phyloP scores from a whole-genome alignment of 257 asterid species.

The Scutellaria minor region DNA sequence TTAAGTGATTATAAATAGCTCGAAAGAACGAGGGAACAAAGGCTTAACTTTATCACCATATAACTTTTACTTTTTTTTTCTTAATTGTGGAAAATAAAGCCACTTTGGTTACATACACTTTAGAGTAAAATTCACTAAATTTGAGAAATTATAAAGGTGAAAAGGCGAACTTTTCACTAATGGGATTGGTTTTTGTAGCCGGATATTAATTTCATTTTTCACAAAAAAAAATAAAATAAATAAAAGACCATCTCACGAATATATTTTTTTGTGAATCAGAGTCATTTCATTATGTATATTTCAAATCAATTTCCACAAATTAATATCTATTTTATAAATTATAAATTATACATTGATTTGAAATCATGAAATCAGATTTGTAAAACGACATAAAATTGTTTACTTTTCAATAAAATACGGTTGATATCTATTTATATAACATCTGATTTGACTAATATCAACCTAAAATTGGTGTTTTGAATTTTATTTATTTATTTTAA shows the following conservation, averaged over 20 bases:
- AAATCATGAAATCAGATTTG: no score
- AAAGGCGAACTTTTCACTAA: slow-evolving; percentile 23
- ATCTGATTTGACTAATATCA: no score
- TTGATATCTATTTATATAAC: no score
- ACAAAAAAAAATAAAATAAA: not conserved
- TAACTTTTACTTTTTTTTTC: slow-evolving; percentile 22
- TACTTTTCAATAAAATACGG: no score
- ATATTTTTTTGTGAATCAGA: no score
- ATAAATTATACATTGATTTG: no score
- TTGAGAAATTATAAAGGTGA: slow-evolving; percentile 20
- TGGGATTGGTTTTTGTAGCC: not conserved
- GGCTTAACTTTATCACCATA: slow-evolving; percentile 27
- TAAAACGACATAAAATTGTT: no score
- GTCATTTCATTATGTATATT: no score
- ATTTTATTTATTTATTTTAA: no score
- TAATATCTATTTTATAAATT: no score
- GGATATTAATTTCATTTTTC: not conserved
- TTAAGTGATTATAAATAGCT: slow-evolving; percentile 10
- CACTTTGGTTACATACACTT: slow-evolving; percentile 28
- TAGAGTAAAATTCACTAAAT: slow-evolving; percentile 19
- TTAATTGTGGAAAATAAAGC: slow-evolving; percentile 30
- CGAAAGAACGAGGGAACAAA: slow-evolving; percentile 23
- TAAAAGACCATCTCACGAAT: not conserved
- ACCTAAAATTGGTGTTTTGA: no score
- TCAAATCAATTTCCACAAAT: no score